phyloP scores from a whole-genome alignment of 768 basidiomycete genomes.

The Candolleomyces aberdarensis region DNA sequence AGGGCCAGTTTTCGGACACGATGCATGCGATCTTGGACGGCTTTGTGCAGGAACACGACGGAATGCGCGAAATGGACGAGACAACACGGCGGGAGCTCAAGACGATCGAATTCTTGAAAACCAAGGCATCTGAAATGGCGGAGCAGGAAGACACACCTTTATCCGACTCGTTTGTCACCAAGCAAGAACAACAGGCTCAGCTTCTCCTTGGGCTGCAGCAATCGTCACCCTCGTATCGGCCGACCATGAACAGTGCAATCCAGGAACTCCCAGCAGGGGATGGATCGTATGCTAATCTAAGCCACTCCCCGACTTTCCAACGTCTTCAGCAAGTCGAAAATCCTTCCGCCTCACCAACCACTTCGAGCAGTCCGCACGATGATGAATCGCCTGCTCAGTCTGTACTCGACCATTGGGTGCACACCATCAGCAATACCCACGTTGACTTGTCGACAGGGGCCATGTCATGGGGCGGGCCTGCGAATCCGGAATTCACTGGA shows the following conservation, averaged over 20 bases:
- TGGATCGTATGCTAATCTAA: conserved; percentile 23
- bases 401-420: conserved; percentile 82
- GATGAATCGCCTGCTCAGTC: conserved; percentile 76
- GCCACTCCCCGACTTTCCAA: conserved; percentile 56
- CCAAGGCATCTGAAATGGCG: conserved; percentile 57
- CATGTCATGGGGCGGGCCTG: conserved; percentile 61
- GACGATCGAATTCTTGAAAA: conserved; percentile 80
- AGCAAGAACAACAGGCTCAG: conserved; percentile 48
- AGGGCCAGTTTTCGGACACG: conserved; percentile 58
- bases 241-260: conserved; percentile 11
- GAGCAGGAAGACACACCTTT: conserved; percentile 28
- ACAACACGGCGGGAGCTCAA: conserved; percentile 80
- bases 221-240: conserved; percentile 29
- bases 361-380: conserved; percentile 70
- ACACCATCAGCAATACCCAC: conserved; percentile 68
- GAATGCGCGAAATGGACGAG: conserved; percentile 70
- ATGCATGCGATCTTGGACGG: conserved; percentile 82
- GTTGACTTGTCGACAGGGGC: conserved; percentile 47
- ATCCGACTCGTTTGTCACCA: conserved; percentile 21
- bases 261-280: conserved; percentile 23
- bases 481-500: conserved; percentile 53
- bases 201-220: conserved; percentile 48
- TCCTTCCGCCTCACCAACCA: conserved; percentile 51
- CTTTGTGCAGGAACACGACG: conserved; percentile 69
- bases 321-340: conserved; percentile 59